These are phyloP conservation scores for Termitomyces sp. DNA, from an alignment of 768 basidiomycete genomes.

Conservation along the genomic window DNA sequence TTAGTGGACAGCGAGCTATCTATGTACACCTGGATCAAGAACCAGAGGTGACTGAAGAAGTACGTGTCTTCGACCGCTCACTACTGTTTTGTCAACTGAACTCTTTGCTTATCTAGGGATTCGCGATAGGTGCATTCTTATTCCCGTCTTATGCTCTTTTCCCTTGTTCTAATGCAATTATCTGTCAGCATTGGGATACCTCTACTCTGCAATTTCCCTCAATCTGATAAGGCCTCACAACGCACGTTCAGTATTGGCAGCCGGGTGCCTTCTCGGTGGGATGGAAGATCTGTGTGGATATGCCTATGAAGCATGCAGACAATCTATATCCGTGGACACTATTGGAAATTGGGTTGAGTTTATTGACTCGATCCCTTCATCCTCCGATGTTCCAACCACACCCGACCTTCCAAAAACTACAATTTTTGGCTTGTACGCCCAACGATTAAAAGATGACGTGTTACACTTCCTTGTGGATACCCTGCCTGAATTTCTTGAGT, in stretches of 20 bases:
- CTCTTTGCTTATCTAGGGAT: slow-evolving; percentile 41
- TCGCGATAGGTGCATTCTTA: slow-evolving; percentile 56
- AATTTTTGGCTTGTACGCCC: slow-evolving; percentile 75
- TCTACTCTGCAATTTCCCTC: slow-evolving; percentile 70
- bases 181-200: slow-evolving; percentile 65
- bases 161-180: slow-evolving; percentile 11
- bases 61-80: slow-evolving; percentile 28
- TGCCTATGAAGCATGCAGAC: slow-evolving; percentile 72
- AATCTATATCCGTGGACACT: slow-evolving; percentile 69
- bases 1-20: slow-evolving; percentile 58
- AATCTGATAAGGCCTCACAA: slow-evolving; percentile 68
- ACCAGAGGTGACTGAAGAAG: slow-evolving; percentile 81
- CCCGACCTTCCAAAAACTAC: slow-evolving; percentile 46
- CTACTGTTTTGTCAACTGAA: slow-evolving; percentile 7
- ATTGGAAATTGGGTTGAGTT: slow-evolving; percentile 77
- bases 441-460: slow-evolving; percentile 67
- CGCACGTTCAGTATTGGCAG: slow-evolving; percentile 80
- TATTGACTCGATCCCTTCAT: slow-evolving; percentile 48
- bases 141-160: slow-evolving; percentile 6
- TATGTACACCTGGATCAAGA: slow-evolving; percentile 73
- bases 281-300: slow-evolving; percentile 82
- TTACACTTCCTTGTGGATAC: slow-evolving; percentile 73
- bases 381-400: slow-evolving; percentile 44
- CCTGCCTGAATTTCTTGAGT: slow-evolving; percentile 61
- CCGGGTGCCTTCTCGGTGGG: slow-evolving; percentile 78